These are phyloP conservation scores for Priceomyces castillae DNA, from an alignment of 805 yeast genomes.

Conservation along the genomic window DNA sequence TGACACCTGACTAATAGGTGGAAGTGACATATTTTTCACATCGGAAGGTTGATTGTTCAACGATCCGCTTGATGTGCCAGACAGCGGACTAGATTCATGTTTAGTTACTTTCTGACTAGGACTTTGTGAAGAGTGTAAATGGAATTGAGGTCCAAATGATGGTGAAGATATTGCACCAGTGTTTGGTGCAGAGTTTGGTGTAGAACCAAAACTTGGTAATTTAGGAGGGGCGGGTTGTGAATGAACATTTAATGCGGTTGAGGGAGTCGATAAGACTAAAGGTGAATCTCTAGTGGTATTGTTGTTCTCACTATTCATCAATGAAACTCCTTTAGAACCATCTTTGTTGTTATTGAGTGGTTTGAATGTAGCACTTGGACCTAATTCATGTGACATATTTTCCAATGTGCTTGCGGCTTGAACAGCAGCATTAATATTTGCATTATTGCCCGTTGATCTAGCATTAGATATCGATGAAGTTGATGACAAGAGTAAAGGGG, in stretches of 20 bases:
- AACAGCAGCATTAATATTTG: conserved; percentile 18
- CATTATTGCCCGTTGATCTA: conserved; percentile 18
- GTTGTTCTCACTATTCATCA: conserved; percentile 29
- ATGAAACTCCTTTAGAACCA: conserved; percentile 23
- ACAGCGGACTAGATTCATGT: conserved; percentile 8
- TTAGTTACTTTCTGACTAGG: not conserved
- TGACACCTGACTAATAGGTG: conserved; percentile 25
- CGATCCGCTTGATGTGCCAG: conserved; percentile 20
- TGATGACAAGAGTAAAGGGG: conserved; percentile 60
- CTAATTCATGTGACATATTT: conserved; percentile 42
- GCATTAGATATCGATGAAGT: conserved; percentile 43
- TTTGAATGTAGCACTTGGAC: conserved; percentile 43
- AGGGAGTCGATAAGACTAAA: conserved; percentile 32
- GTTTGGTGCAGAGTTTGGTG: conserved; percentile 6
- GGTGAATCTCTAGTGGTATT: conserved; percentile 14
- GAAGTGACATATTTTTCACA: conserved; percentile 16
- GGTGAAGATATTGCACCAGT: conserved; percentile 35
- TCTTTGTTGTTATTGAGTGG: conserved; percentile 9
- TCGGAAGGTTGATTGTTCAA: conserved; percentile 17
- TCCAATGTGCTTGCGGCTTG: conserved; percentile 46
- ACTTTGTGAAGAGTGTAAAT: conserved; percentile 15
- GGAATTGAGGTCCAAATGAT: conserved; percentile 46
- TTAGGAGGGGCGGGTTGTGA: conserved; percentile 31
- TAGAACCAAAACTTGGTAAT: conserved; percentile 30
- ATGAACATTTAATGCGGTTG: conserved; percentile 30